phyloP scores from a whole-genome alignment of 2,329 filamentous ascomycete species.

The Trichoderma sp. region DNA sequence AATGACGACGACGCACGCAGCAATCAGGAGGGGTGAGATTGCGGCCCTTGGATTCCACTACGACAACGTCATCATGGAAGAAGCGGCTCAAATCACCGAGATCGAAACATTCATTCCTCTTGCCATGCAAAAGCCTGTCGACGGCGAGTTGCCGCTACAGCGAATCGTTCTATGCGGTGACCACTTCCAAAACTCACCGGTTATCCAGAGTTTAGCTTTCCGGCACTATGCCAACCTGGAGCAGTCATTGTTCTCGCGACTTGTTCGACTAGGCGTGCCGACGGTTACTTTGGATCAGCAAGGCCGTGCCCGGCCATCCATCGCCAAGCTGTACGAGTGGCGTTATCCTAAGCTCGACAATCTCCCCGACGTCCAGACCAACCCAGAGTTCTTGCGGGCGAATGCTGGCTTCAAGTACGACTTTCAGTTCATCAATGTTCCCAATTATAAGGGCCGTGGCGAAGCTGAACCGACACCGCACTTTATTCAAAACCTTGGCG shows the following conservation, averaged over 20 bases:
- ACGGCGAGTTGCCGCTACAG: constrained; percentile 73
- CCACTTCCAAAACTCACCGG: constrained; percentile 93
- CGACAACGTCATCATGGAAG: constrained; percentile 97
- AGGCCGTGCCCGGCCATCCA: constrained; percentile 81
- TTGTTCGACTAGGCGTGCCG: constrained; percentile 90
- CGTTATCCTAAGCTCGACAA: constrained; percentile 80
- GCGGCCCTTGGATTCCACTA: constrained; percentile 91
- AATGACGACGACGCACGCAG: constrained; percentile 98
- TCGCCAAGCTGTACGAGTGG: constrained; percentile 91
- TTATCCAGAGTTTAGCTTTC: constrained; percentile 92
- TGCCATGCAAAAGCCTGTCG: constrained; percentile 78
- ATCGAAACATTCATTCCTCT: constrained; percentile 95
- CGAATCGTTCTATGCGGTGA: constrained; percentile 91
- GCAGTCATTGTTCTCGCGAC: constrained; percentile 87
- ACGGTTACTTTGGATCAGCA: constrained; percentile 88
- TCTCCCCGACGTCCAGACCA: constrained; percentile 67
- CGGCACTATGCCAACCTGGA: constrained; percentile 94
- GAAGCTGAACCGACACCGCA: constrained; percentile 89
- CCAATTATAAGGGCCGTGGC: constrained; percentile 85
- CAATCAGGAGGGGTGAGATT: constrained; percentile 90
- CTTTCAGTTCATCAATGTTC: constrained; percentile 95
- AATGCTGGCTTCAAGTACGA: constrained; percentile 93
- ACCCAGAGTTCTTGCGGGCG: constrained; percentile 70
- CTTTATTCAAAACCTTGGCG: constrained; percentile 93
- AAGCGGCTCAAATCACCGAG: constrained; percentile 96